Evolutionary conservation across 1,284 basidiomycete genomes (phyloP).

Genomic region (Peniophora sp.): DNA sequence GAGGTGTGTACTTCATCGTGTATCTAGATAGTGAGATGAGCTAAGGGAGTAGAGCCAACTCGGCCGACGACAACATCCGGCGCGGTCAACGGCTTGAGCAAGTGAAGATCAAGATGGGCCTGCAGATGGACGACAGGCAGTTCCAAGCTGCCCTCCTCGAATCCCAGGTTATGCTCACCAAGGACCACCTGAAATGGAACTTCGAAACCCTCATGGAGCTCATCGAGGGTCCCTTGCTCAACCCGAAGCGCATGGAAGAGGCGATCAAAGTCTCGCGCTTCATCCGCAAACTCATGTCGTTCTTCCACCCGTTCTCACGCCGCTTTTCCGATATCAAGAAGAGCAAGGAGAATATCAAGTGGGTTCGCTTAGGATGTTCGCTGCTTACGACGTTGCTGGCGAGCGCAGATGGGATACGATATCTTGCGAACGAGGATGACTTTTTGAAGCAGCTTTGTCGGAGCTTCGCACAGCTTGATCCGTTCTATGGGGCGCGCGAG

Average conservation of each 20-base stretch:
- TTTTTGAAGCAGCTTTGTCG: conserved; percentile 82
- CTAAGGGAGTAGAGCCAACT: conserved; percentile 60
- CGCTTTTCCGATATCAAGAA: conserved; percentile 81
- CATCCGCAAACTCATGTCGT: conserved; percentile 80
- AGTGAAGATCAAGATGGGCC: conserved; percentile 78
- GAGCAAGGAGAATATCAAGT: conserved; percentile 69
- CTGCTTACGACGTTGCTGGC: conserved; percentile 80
- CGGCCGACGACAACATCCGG: conserved; percentile 79
- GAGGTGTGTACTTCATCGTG: conserved; percentile 33
- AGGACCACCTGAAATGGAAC: conserved; percentile 92
- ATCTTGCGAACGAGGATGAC: conserved; percentile 78
- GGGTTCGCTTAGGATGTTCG: conserved; percentile 81
- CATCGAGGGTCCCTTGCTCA: conserved; percentile 87
- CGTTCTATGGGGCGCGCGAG: conserved; percentile 64
- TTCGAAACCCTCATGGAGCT: conserved; percentile 85
- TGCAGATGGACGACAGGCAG: conserved; percentile 90
- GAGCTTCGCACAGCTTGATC: conserved; percentile 88
- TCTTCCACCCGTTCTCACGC: conserved; percentile 86
- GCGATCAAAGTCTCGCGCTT: conserved; percentile 88
- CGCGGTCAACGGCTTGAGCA: conserved; percentile 89
- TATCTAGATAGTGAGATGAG: neutral
- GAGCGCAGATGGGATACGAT: conserved; percentile 78
- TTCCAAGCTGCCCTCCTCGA: conserved; percentile 82
- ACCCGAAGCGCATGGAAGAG: conserved; percentile 93
- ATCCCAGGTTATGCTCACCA: conserved; percentile 82